A percentile compares a stretch with the other conserved stretches of the same genome.
Evolutionary conservation across 352 stramenopile species (phyloP).

Genomic region (Thalassiosira exigua): DNA sequence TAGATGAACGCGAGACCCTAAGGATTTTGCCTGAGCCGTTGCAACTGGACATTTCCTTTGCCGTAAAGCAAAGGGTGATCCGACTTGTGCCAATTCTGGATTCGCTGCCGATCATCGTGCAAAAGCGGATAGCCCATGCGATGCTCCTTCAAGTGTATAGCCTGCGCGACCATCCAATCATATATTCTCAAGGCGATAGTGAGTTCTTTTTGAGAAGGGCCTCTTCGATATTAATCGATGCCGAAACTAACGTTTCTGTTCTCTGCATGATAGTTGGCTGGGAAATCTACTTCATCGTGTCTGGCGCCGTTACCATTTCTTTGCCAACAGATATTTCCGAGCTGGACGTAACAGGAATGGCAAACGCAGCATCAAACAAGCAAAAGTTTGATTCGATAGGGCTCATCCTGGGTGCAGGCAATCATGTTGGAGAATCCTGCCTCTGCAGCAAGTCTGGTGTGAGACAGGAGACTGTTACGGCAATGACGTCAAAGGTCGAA

Average conservation of each 20-base stretch:
- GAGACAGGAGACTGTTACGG: conserved; percentile 60
- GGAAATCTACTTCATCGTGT: conserved; percentile 81
- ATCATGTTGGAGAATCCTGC: conserved; percentile 76
- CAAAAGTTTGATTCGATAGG: conserved; percentile 66
- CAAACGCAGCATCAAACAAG: conserved; percentile 32
- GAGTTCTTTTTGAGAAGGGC: too few relatives aligned
- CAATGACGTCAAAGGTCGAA: conserved; percentile 49
- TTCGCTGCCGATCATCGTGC: conserved; percentile 53
- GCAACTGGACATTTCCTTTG: conserved; percentile 64
- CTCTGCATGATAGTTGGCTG: too few relatives aligned
- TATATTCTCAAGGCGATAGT: conserved; percentile 79
- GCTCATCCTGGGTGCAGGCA: conserved; percentile 51
- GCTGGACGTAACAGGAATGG: conserved; percentile 56
- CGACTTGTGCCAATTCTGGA: conserved; percentile 64
- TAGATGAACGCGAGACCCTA: conserved; percentile 66
- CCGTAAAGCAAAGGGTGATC: conserved; percentile 51
- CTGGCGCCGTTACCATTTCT: conserved; percentile 62
- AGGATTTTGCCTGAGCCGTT: conserved; percentile 64
- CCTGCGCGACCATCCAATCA: conserved; percentile 41
- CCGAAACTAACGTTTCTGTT: too few relatives aligned
- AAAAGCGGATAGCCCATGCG: conserved; percentile 67
- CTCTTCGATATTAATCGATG: too few relatives aligned
- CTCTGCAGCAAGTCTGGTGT: conserved; percentile 69
- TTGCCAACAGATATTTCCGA: conserved; percentile 65
- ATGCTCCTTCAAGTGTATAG: conserved; percentile 66